Evolutionary conservation across 169 alveolate genomes (phyloP).

Genomic region (Plasmodium chabaudi): DNA sequence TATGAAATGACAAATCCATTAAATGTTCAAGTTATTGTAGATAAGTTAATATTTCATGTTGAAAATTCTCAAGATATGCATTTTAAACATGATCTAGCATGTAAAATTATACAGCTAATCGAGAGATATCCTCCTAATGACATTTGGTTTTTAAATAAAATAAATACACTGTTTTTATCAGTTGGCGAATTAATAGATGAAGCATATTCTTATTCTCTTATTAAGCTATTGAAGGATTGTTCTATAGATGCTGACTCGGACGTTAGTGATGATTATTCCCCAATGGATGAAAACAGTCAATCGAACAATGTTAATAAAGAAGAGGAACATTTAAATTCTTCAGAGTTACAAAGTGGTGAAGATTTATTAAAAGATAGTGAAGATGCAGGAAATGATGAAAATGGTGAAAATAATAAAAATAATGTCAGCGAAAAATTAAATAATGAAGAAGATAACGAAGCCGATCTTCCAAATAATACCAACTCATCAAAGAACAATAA

Average conservation of each 20-base stretch:
- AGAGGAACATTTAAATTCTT: constrained; percentile 19
- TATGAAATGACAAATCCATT: constrained; percentile 94
- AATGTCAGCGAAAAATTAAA: not conserved
- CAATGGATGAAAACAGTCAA: constrained; percentile 16
- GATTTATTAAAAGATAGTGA: not conserved
- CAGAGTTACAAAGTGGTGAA: constrained; percentile 7
- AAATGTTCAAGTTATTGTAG: constrained; percentile 94
- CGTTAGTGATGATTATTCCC: constrained; percentile 23
- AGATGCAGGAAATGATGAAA: not conserved
- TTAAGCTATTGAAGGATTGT: constrained; percentile 63
- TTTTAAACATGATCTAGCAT: constrained; percentile 74
- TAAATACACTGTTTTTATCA: constrained; percentile 51
- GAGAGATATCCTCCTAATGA: constrained; percentile 76
- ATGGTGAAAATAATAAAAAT: not conserved
- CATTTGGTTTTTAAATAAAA: constrained; percentile 69
- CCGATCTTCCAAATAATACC: not conserved
- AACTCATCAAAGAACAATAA: no score
- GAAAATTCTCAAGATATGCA: constrained; percentile 66
- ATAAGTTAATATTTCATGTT: constrained; percentile 86
- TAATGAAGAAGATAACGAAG: not conserved
- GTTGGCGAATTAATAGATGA: constrained; percentile 75
- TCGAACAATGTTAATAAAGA: not conserved
- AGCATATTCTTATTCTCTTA: constrained; percentile 60
- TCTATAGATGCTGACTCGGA: constrained; percentile 52
- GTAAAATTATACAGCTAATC: constrained; percentile 58